Evolutionary conservation across 164 flowering plant genomes (phyloP), one percentile per base, ranked within the genome.

Genomic region (Brasenia schreberi): DNA sequence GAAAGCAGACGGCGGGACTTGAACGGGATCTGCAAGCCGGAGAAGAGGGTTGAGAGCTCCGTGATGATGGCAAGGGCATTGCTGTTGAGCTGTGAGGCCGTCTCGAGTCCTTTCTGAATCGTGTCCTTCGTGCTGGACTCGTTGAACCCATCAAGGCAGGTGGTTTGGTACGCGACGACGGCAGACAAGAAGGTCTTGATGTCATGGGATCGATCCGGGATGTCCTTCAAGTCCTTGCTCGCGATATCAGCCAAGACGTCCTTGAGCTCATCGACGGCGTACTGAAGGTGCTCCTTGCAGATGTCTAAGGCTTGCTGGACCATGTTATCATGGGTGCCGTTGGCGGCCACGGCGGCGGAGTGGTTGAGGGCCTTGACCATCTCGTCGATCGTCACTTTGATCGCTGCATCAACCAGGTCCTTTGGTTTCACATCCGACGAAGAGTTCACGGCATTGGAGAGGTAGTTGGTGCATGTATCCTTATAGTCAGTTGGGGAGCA

Each of bases 11-110:
- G 67, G 4, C 77, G 63, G 0, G 72, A 33, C 33, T 43, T 70
- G 11, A 67, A 7, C 0, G 78, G 75, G 61, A 77, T 59, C 5
- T 74, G 59, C 61, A 81, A 70, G 49, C 59, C 5, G 18, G 59
- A 43, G 7, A 78, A 56, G 23, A 84, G 68, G 0, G 64, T n/a
- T 0, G 79, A 63, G 6, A 85, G 66, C 45, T 75, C 82, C 3
- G 77, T 43, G 17, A 80, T 73, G 14, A 85, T 79, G 19, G 85
- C 80, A 2, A 85, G 76, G 12, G 81, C 84, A 61, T 83, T 85
- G 71, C 77, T 74, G 5, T 83, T 83, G 5, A 81, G 66, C 45
- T 77, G 69, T 27, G 80, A 73, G 11, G 84, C 78, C 64, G 81
- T 72, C 9, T 65, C 45, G 23, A 83, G 65, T 42, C 72, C 79